Evolutionary conservation across 2,329 filamentous ascomycete genomes (phyloP).

Genomic region (Penicillium sp.): DNA sequence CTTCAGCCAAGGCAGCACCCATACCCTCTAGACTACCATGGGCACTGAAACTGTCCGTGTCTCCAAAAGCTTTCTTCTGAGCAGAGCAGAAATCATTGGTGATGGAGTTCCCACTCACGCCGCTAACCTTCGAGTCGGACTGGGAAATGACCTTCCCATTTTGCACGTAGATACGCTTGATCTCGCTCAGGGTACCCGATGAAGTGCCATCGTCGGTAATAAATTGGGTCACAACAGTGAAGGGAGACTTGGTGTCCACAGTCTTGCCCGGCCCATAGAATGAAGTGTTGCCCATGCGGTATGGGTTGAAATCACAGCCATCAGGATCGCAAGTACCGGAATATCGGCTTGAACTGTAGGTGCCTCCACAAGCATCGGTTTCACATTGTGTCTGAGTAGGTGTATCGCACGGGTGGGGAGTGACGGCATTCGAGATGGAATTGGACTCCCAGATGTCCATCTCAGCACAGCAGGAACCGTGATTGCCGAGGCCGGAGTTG

Average conservation of each 20-base stretch:
- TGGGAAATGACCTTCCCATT: conserved; percentile 64
- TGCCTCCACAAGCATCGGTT: conserved; percentile 58
- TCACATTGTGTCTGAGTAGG: conserved; percentile 57
- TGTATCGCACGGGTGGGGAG: conserved; percentile 66
- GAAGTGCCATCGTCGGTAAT: conserved; percentile 55
- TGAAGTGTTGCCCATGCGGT: conserved; percentile 65
- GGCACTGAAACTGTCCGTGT: conserved; percentile 56
- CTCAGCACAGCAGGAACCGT: conserved; percentile 68
- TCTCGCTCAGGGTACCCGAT: conserved; percentile 61
- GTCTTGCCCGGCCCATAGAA: conserved; percentile 66
- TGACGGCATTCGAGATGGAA: conserved; percentile 65
- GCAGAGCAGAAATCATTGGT: conserved; percentile 61
- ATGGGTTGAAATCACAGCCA: conserved; percentile 73
- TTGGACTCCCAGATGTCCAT: conserved; percentile 76
- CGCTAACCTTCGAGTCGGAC: conserved; percentile 51
- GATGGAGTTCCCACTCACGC: conserved; percentile 58
- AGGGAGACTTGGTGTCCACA: conserved; percentile 62
- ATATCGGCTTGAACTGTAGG: conserved; percentile 60
- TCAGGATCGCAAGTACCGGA: conserved; percentile 68
- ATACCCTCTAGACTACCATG: conserved; percentile 63
- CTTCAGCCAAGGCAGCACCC: conserved; percentile 57
- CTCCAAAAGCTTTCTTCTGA: conserved; percentile 61
- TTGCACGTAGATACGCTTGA: conserved; percentile 69
- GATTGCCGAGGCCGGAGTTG: conserved; percentile 57
- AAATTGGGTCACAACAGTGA: conserved; percentile 73